Evolutionary conservation across 179 eudicot genomes (phyloP), one percentile per base, ranked within the genome.

Genomic region (Beta lomatogona): DNA sequence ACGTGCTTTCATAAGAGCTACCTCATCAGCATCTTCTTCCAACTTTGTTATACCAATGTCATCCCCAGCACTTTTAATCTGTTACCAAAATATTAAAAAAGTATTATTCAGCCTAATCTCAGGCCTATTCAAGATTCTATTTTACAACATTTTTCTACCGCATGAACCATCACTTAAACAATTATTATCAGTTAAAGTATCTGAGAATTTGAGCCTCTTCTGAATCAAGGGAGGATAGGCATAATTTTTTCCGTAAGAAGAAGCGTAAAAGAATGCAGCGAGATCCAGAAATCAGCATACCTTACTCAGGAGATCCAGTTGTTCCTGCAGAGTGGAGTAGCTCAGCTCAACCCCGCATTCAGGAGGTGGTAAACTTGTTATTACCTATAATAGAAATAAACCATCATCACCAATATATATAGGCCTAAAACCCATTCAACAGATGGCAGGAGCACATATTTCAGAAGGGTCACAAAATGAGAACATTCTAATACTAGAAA

Each of bases 281-380:
- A 65, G 75, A 9, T 1, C 1, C 11, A 68, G 45, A 54, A 63
- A 41, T 31, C 54, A 44, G n/a, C 64, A 65, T 67, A 95, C 99
- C 97, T 92, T 91, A 75, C 83, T 79, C 55, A 94, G 97, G 76
- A 96, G 98, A 53, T 83, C 84, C 76, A 90, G 67, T 83, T 96
- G 99, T 1, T 96, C 98, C 14, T 88, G 89, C 68, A 88, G 93
- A 69, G 83, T 80, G 82, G 86, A 64, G 82, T 88, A 96, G 84
- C 83, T 91, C 83, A 96, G 91, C 75, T 87, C 91, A 3, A 92
- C 78, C 48, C 92, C 93, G 18, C 89, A 58, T 86, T 94, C 98
- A 73, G 97, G 91, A 58, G 99, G 99, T 2, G 98, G 99, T 86
- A 94, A 88, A 82, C 98, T 85, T 61, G 98, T 96, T 53, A 96